phyloP scores from a whole-genome alignment of 805 yeast genomes.

The Candida glaebosa region DNA sequence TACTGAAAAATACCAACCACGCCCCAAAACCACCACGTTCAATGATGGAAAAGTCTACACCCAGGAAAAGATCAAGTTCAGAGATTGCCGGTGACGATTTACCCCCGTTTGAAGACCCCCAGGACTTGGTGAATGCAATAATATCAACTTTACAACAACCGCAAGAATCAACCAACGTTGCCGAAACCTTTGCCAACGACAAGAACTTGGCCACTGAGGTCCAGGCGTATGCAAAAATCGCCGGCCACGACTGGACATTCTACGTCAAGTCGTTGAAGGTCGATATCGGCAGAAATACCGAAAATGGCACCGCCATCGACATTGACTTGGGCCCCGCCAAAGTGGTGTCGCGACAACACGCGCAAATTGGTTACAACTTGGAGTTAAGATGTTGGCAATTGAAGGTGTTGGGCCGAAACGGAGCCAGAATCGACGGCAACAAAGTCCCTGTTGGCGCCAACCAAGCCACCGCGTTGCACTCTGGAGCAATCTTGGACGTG shows the following conservation, averaged over 20 bases:
- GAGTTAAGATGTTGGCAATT: conserved; percentile 82
- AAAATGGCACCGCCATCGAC: conserved; percentile 43
- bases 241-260: conserved; percentile 91
- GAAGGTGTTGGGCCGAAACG: conserved; percentile 82
- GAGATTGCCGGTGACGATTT: conserved; percentile 22
- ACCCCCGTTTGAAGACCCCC: conserved; percentile 53
- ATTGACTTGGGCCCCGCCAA: conserved; percentile 96
- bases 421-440: conserved; percentile 83
- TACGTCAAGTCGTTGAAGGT: conserved; percentile 78
- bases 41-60: conserved; percentile 19
- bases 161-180: conserved; percentile 69
- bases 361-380: conserved; percentile 73
- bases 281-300: conserved; percentile 84
- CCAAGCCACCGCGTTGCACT: conserved; percentile 55
- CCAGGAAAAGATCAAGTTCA: conserved; percentile 24
- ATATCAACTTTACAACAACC: conserved; percentile 70
- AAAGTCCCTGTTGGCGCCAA: conserved; percentile 48
- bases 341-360: conserved; percentile 93
- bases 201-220: conserved; percentile 69
- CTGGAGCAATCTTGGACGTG: conserved; percentile 90
- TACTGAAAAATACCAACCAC: no score
- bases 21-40: no score
- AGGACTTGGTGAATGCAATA: conserved; percentile 69
- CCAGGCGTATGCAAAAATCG: conserved; percentile 96
- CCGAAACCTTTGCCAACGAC: conserved; percentile 69